phyloP scores from a whole-genome alignment of 139 green algal species.

The Microglena sp. region DNA sequence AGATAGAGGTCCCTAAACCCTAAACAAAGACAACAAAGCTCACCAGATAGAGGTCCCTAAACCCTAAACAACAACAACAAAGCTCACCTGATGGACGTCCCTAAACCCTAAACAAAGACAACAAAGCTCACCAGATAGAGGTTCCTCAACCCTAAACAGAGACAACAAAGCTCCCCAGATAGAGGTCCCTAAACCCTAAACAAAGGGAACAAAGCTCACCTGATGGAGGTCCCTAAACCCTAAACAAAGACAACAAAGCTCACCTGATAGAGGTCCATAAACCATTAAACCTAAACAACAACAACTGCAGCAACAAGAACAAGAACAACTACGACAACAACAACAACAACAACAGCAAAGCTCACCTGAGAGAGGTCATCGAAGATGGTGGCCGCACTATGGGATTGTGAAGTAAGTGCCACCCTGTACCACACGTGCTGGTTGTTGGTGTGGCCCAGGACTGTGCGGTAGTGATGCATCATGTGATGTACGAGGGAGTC shows the following conservation, averaged over 20 bases:
- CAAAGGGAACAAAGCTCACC: not conserved
- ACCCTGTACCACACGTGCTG: constrained; percentile 43
- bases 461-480: constrained; percentile 23
- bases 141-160: not conserved
- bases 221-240: not conserved
- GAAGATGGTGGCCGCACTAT: constrained; percentile 40
- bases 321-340: not conserved
- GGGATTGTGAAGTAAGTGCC: constrained; percentile 29
- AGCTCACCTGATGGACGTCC: not conserved
- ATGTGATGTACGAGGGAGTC: constrained; percentile 26
- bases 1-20: not conserved
- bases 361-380: constrained; percentile 40
- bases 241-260: not conserved
- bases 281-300: not conserved
- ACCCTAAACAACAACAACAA: not conserved
- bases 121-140: not conserved
- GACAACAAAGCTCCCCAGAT: too few relatives aligned
- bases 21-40: not conserved
- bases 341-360: not conserved
- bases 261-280: not conserved
- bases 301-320: not conserved
- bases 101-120: not conserved
- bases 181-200: not conserved
- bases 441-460: constrained; percentile 31
- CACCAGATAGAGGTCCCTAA: not conserved